These are phyloP conservation scores for Agastache rugosa DNA, from an alignment of 257 asterid species.

Conservation along the genomic window DNA sequence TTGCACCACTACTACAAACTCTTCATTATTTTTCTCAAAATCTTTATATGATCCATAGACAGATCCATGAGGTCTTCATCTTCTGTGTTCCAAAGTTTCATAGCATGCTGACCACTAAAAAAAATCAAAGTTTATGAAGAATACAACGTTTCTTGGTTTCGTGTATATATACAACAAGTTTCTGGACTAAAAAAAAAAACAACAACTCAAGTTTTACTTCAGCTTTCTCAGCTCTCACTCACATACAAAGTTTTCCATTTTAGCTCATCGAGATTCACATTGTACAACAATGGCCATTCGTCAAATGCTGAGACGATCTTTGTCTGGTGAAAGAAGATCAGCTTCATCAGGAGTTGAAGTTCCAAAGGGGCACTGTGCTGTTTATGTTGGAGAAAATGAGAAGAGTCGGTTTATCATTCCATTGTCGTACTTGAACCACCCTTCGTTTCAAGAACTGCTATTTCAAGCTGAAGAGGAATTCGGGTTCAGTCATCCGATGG, in stretches of 20 bases:
- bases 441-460: not conserved
- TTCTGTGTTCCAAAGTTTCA: no score
- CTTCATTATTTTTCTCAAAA: not conserved
- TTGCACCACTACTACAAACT: not conserved
- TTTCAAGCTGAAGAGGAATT: conserved; percentile 7
- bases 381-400: conserved; percentile 38
- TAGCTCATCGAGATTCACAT: not conserved
- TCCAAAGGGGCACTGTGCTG: conserved; percentile 25
- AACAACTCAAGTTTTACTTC: not conserved
- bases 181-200: not conserved
- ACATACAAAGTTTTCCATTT: not conserved
- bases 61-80: conserved; percentile 12
- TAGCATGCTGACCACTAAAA: no score
- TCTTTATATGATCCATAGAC: conserved; percentile 9
- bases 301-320: conserved; percentile 13
- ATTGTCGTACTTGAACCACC: conserved; percentile 16
- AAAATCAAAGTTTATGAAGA: no score
- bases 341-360: not conserved
- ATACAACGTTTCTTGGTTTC: no score
- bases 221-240: not conserved
- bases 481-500: conserved; percentile 28
- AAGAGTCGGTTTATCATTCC: conserved; percentile 32
- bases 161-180: conserved; percentile 12
- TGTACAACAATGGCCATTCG: conserved; percentile 20
- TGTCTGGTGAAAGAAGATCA: conserved; percentile 8